These are phyloP conservation scores for Venturia pyrina DNA, from an alignment of 2,329 filamentous ascomycete genomes.

Conservation along the genomic window DNA sequence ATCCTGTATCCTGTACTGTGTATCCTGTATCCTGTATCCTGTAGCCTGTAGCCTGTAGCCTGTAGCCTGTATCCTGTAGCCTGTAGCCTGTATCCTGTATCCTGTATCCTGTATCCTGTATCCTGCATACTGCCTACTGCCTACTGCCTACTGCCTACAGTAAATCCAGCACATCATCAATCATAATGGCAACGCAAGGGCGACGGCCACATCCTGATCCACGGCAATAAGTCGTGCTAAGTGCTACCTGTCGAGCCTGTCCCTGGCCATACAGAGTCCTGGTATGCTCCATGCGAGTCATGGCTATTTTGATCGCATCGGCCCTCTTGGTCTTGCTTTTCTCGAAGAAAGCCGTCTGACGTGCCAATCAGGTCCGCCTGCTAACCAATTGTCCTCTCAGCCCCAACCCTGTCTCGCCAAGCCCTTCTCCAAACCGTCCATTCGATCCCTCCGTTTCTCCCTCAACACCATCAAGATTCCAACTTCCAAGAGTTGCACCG, in stretches of 20 bases:
- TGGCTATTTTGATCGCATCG: neutral
- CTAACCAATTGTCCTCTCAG: neutral
- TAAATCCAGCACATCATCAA: neutral
- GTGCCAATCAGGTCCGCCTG: neutral
- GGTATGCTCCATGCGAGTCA: neutral
- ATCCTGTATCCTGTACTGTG: no score
- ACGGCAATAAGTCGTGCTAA: no score
- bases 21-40: no score
- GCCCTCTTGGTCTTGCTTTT: conserved; percentile 1
- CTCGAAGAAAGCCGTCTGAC: neutral
- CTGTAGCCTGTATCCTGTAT: no score
- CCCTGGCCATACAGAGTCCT: no score
- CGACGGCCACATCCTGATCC: neutral
- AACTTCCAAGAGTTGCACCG: neutral
- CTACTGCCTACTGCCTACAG: no score
- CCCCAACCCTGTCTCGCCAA: neutral
- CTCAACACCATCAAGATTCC: neutral
- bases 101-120: no score
- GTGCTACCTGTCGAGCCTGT: no score
- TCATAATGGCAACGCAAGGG: neutral
- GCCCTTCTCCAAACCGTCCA: neutral
- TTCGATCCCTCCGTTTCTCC: neutral
- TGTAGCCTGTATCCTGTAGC: no score
- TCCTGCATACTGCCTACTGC: no score
- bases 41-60: no score